These are phyloP conservation scores for Filosporella fistucella DNA, from an alignment of 495 filamentous ascomycete species.

Conservation along the genomic window DNA sequence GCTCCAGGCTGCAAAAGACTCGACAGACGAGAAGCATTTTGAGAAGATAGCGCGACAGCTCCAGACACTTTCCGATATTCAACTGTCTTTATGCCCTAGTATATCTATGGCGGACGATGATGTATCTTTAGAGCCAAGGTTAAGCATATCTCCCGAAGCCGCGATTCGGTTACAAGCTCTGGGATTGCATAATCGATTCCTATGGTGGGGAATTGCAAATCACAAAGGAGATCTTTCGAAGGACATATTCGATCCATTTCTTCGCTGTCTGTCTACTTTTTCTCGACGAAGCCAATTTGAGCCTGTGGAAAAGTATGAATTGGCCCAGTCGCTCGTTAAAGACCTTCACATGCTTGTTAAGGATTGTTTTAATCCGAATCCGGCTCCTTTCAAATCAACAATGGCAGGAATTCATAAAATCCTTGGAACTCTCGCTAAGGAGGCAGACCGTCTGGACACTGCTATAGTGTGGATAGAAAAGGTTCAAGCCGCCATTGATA, in stretches of 20 bases:
- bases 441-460: conserved; percentile 35
- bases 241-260: conserved; percentile 66
- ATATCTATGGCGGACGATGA: conserved; percentile 48
- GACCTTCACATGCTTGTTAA: conserved; percentile 9
- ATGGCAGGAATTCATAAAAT: conserved; percentile 22
- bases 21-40: conserved; percentile 35
- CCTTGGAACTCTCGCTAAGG: conserved; percentile 36
- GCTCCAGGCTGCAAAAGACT: conserved; percentile 41
- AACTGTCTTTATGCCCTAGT: conserved; percentile 61
- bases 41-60: conserved; percentile 66
- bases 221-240: conserved; percentile 63
- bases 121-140: conserved; percentile 37
- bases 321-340: conserved; percentile 2
- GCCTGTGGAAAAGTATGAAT: conserved; percentile 9
- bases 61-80: conserved; percentile 61
- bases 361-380: conserved; percentile 9
- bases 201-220: conserved; percentile 68
- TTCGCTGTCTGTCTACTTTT: conserved; percentile 60
- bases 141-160: conserved; percentile 52
- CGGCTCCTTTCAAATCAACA: background rate
- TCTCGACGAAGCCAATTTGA: conserved; percentile 37
- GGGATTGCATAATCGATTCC: conserved; percentile 58
- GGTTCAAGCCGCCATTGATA: conserved; percentile 24
- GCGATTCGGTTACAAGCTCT: conserved; percentile 62
- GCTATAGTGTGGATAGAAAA: conserved; percentile 45